These are phyloP conservation scores for Manihot esculenta DNA, from an alignment of 441 rosid species.

Conservation along the genomic window DNA sequence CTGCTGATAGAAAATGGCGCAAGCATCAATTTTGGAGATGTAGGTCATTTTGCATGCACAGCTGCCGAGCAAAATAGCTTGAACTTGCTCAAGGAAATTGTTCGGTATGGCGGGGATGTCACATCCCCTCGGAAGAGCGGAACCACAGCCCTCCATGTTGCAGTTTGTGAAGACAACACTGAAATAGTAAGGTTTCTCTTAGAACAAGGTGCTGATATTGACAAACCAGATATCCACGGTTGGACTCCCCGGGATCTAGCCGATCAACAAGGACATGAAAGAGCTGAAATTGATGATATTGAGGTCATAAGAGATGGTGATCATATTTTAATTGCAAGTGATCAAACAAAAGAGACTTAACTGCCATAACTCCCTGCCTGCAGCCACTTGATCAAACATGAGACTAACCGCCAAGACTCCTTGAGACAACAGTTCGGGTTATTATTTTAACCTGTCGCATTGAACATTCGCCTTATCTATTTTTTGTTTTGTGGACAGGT, in stretches of 20 bases:
- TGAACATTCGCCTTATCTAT: no score
- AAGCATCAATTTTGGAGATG: constrained; percentile 50
- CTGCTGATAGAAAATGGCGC: constrained; percentile 47
- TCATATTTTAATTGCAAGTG: constrained; percentile 46
- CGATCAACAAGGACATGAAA: constrained; percentile 76
- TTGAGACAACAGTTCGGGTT: no score
- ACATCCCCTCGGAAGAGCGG: constrained; percentile 47
- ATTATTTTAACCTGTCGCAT: no score
- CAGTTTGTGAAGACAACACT: constrained; percentile 65
- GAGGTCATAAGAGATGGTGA: constrained; percentile 74
- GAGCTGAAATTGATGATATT: constrained; percentile 64
- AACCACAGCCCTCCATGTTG: constrained; percentile 62
- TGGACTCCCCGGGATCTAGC: constrained; percentile 70
- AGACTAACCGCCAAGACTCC: no score
- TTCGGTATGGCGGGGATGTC: constrained; percentile 51
- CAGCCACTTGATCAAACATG: no score
- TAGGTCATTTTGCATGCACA: constrained; percentile 65
- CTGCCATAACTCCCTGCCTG: no score
- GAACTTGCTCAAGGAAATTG: constrained; percentile 54
- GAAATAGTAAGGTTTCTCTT: constrained; percentile 65
- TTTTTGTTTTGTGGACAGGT: no score
- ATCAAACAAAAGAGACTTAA: neutral
- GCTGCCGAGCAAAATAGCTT: constrained; percentile 62
- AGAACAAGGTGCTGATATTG: constrained; percentile 57
- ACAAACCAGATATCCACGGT: constrained; percentile 56